Percentiles rank a stretch among this genome's conserved stretches.
Evolutionary conservation across 257 asterid genomes (phyloP).

Genomic region (Vinca minor): DNA sequence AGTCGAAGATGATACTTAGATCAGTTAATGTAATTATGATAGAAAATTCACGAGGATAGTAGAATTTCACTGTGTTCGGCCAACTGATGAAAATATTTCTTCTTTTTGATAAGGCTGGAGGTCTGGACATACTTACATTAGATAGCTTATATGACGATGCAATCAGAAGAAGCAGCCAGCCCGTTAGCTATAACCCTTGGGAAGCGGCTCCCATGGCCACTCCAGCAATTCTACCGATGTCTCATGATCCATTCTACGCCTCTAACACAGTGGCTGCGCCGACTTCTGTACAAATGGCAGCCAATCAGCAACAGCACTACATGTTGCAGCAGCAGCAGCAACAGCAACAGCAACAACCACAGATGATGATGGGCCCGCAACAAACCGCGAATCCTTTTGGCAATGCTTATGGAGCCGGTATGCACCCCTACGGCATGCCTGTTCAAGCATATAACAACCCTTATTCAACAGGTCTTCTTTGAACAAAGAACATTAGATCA

Average conservation of each 20-base stretch:
- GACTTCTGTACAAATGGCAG: constrained; percentile 58
- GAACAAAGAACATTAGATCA: background rate
- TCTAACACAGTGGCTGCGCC: constrained; percentile 61
- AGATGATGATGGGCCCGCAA: constrained; percentile 31
- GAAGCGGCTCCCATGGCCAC: constrained; percentile 43
- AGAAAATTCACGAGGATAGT: background rate
- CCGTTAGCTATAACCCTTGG: constrained; percentile 85
- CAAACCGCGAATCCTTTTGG: constrained; percentile 34
- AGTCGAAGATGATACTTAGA: no score
- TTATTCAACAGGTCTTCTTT: constrained; percentile 32
- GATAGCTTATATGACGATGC: constrained; percentile 96
- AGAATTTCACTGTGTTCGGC: background rate
- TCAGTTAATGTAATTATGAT: background rate
- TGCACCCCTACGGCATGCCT: constrained; percentile 29
- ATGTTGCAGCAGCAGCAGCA: constrained; percentile 40
- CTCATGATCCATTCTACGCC: constrained; percentile 67
- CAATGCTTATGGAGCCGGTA: constrained; percentile 24
- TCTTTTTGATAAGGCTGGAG: constrained; percentile 58
- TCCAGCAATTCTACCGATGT: constrained; percentile 34
- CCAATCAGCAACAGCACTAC: constrained; percentile 55
- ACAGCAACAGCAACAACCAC: no score
- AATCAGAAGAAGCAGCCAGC: constrained; percentile 66
- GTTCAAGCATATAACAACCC: constrained; percentile 35
- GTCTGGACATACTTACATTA: constrained; percentile 76
- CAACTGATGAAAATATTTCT: constrained; percentile 3